Conservation (phyloP, 1,284 basidiomycete genomes). For the Crepidotus sp. region DNA sequence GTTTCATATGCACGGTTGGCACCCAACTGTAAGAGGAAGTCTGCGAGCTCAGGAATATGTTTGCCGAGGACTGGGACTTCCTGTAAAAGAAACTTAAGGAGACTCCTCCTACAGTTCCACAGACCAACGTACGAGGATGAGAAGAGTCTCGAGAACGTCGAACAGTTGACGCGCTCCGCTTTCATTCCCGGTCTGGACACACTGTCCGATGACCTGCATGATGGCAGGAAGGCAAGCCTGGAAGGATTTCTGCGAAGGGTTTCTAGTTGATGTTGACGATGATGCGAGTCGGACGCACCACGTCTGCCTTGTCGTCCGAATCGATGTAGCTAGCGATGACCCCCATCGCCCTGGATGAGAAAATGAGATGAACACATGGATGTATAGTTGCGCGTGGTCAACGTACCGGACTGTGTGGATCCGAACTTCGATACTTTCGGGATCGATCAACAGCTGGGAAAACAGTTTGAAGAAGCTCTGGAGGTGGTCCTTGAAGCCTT, state of each 20-base stretch:
- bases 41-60: slow-evolving; percentile 81
- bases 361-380: neutral
- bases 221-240: slow-evolving; percentile 86
- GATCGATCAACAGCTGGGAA: slow-evolving; percentile 70
- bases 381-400: neutral
- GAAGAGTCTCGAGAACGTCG: slow-evolving; percentile 92
- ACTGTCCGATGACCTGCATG: slow-evolving; percentile 85
- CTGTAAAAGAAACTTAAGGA: slow-evolving; percentile 30
- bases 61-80: slow-evolving; percentile 90
- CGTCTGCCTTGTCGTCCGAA: slow-evolving; percentile 77
- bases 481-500: slow-evolving; percentile 76
- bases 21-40: slow-evolving; percentile 85
- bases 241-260: slow-evolving; percentile 64
- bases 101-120: neutral
- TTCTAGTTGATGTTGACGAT: neutral
- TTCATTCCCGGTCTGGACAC: slow-evolving; percentile 78
- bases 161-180: slow-evolving; percentile 83
- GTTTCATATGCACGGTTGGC: slow-evolving; percentile 73
- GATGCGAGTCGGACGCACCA: slow-evolving; percentile 43
- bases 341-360: slow-evolving; percentile 64
- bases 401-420: slow-evolving; percentile 77
- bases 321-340: slow-evolving; percentile 94
- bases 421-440: slow-evolving; percentile 85
- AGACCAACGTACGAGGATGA: slow-evolving; percentile 66
- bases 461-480: slow-evolving; percentile 81